Evolutionary conservation across 345 rosid genomes (phyloP).

Genomic region (Psidium guajava): DNA sequence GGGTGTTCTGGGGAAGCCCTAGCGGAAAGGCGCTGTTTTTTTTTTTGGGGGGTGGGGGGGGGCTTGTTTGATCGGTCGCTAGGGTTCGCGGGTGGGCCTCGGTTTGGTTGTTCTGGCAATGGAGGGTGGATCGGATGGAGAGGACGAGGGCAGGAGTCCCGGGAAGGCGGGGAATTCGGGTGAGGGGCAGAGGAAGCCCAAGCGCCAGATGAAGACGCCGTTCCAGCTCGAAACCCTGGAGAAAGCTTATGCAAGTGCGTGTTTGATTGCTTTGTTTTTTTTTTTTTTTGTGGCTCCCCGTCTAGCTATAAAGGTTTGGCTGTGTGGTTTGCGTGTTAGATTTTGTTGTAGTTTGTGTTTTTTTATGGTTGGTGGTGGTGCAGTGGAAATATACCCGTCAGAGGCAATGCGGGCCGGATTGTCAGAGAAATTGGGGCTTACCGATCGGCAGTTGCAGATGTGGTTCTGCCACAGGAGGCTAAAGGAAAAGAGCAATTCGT

Average conservation of each 20-base stretch:
- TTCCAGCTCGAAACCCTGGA: constrained; percentile 83
- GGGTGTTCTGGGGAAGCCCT: background rate
- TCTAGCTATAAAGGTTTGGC: background rate
- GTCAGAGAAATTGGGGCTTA: constrained; percentile 71
- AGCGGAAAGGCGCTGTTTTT: background rate
- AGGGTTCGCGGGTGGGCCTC: background rate
- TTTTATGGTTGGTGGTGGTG: constrained; percentile 4
- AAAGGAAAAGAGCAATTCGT: constrained; percentile 75
- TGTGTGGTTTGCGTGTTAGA: background rate
- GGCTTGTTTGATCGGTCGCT: background rate
- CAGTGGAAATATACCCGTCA: constrained; percentile 85
- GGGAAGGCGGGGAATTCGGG: constrained; percentile 17
- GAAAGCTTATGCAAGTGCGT: constrained; percentile 65
- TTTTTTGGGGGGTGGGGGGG: too few relatives aligned
- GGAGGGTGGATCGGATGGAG: constrained; percentile 5
- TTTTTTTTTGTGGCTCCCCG: background rate
- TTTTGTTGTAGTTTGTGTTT: background rate
- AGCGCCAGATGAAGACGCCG: constrained; percentile 99
- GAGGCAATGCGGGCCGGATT: constrained; percentile 63
- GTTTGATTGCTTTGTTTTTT: background rate
- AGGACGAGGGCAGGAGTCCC: background rate
- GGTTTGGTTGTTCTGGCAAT: background rate
- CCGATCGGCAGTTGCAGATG: constrained; percentile 99
- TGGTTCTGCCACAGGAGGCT: constrained; percentile 99
- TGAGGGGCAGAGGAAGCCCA: constrained; percentile 57